Evolutionary conservation across 306 rosid genomes (phyloP).

Genomic region (Casuarina glauca): DNA sequence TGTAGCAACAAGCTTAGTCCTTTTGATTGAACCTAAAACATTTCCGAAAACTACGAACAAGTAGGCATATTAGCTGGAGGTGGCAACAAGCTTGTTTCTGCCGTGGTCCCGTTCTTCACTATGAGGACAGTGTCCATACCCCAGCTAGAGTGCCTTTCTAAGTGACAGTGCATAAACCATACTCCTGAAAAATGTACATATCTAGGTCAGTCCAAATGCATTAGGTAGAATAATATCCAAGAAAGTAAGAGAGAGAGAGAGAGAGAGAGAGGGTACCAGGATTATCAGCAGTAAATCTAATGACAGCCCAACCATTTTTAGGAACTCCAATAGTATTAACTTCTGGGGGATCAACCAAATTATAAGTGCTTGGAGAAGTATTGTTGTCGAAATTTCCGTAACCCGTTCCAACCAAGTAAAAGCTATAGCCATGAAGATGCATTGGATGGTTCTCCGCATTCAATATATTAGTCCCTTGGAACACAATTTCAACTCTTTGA

Average conservation of each 20-base stretch:
- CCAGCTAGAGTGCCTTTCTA: constrained; percentile 33
- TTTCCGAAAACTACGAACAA: constrained; percentile 19
- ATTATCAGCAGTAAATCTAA: constrained; percentile 43
- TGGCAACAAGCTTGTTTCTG: constrained; percentile 27
- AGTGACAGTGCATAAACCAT: no score
- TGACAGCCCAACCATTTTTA: constrained; percentile 40
- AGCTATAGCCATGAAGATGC: no score
- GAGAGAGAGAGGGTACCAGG: constrained; percentile 13
- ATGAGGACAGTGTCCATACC: constrained; percentile 41
- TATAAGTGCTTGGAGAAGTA: constrained; percentile 13
- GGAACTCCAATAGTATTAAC: background rate
- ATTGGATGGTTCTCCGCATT: constrained; percentile 35
- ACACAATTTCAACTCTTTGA: constrained; percentile 37
- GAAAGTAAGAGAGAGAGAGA: no score
- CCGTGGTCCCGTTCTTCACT: constrained; percentile 35
- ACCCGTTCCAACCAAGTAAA: no score
- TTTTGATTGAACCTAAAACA: background rate
- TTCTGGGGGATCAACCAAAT: constrained; percentile 36
- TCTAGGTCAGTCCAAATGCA: no score
- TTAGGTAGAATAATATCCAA: no score
- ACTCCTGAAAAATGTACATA: no score
- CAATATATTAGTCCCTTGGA: constrained; percentile 41
- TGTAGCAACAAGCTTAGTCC: no score
- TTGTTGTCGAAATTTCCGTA: no score
- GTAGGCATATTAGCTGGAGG: constrained; percentile 39